phyloP scores from a whole-genome alignment of 305 asterid species.

The Fraxinus platypoda region DNA sequence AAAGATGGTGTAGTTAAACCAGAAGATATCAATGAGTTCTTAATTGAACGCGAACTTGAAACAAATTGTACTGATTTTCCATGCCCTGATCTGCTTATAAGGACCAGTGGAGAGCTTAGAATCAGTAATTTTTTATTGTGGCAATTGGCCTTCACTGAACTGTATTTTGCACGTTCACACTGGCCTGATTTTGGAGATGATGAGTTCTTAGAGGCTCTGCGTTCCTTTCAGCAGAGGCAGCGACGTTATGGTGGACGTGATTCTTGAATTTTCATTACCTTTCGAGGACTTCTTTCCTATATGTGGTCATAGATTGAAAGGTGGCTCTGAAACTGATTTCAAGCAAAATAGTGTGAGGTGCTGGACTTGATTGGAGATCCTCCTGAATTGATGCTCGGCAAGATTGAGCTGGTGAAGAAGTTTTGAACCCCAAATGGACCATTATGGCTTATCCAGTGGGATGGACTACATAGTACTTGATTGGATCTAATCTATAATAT shows the following conservation, averaged over 20 bases:
- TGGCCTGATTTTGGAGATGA: conserved; percentile 66
- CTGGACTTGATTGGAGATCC: neutral
- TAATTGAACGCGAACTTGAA: conserved; percentile 46
- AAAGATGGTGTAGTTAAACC: conserved; percentile 48
- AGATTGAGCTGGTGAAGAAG: neutral
- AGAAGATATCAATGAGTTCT: conserved; percentile 35
- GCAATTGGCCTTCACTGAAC: conserved; percentile 75
- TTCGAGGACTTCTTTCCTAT: neutral
- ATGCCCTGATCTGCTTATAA: conserved; percentile 54
- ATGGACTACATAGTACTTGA: neutral
- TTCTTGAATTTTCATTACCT: conserved; percentile 7
- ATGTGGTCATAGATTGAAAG: neutral
- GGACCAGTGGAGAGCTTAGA: conserved; percentile 66
- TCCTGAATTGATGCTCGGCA: neutral
- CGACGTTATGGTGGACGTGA: conserved; percentile 42
- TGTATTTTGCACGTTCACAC: conserved; percentile 37
- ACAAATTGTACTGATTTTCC: conserved; percentile 50
- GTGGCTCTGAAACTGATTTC: neutral
- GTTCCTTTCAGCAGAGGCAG: conserved; percentile 46
- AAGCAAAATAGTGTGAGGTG: neutral
- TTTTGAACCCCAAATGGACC: neutral
- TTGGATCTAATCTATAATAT: too few relatives aligned
- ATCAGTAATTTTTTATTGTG: conserved; percentile 65
- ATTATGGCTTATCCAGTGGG: neutral
- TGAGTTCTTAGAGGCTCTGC: conserved; percentile 46